A percentile compares a stretch with the other conserved stretches of the same genome.
These are phyloP conservation scores for Vaccinium vitisidaea DNA, from an alignment of 148 eudicot species.

Conservation along the genomic window DNA sequence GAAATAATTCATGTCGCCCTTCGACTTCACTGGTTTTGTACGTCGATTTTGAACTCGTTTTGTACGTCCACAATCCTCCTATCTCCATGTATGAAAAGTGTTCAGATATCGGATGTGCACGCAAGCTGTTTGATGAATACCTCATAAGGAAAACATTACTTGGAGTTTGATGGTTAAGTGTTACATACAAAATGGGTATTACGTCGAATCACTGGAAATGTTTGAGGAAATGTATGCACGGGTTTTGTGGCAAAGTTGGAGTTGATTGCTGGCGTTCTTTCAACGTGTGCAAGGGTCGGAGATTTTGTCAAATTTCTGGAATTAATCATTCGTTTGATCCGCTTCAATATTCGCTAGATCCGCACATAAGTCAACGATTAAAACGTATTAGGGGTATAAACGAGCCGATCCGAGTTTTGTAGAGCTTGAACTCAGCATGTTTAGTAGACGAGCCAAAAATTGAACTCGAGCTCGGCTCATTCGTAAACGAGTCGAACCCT, in stretches of 20 bases:
- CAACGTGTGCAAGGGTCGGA: conserved; percentile 23
- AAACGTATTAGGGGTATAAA: no score
- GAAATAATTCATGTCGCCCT: conserved; percentile 13
- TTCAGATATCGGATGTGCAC: conserved; percentile 23
- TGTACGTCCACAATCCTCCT: conserved; percentile 39
- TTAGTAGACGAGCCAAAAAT: no score
- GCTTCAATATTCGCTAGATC: no score
- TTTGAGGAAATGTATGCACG: conserved; percentile 39
- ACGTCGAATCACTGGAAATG: conserved; percentile 27
- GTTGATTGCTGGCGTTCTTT: conserved; percentile 44
- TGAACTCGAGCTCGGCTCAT: no score
- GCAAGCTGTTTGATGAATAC: conserved; percentile 46
- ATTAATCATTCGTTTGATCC: no score
- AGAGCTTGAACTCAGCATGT: no score
- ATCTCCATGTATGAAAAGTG: conserved; percentile 46
- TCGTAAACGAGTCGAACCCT: no score
- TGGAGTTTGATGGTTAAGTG: conserved; percentile 51
- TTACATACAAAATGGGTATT: conserved; percentile 35
- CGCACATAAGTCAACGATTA: no score
- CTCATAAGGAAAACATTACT: conserved; percentile 35
- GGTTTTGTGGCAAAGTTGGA: conserved; percentile 45
- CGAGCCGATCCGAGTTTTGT: no score
- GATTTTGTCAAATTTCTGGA: background rate
- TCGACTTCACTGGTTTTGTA: conserved; percentile 48
- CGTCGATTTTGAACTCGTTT: conserved; percentile 24